A percentile compares a stretch with the other conserved stretches of the same genome.
Conservation (phyloP, 257 asterid species). For the Ehretia macrophylla region DNA sequence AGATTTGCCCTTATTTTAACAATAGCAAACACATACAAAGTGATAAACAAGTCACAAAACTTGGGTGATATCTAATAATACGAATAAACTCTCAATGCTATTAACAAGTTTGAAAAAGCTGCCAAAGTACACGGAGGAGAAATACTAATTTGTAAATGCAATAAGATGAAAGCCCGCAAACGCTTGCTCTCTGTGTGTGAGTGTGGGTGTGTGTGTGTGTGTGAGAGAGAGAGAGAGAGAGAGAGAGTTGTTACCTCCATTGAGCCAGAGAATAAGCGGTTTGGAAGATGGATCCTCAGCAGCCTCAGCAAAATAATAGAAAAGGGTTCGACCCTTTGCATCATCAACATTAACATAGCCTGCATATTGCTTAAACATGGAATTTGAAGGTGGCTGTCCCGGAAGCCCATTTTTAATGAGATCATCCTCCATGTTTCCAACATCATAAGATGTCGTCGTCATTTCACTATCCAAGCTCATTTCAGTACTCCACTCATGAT, state of each 20-base stretch:
- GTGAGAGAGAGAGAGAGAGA: too few relatives aligned
- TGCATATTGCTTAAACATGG: slow-evolving; percentile 32
- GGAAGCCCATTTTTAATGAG: slow-evolving; percentile 38
- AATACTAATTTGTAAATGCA: too few relatives aligned
- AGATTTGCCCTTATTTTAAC: too few relatives aligned
- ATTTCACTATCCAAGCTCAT: slow-evolving; percentile 5
- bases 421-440: slow-evolving; percentile 21
- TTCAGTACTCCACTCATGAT: neutral
- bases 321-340: slow-evolving; percentile 33
- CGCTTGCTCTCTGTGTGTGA: too few relatives aligned
- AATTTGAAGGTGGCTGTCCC: slow-evolving; percentile 27
- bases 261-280: slow-evolving; percentile 39
- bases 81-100: too few relatives aligned
- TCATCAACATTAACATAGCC: slow-evolving; percentile 31
- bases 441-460: neutral
- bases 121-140: too few relatives aligned
- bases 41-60: too few relatives aligned
- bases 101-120: too few relatives aligned
- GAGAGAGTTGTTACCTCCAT: slow-evolving; percentile 25
- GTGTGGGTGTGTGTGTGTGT: too few relatives aligned
- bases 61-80: too few relatives aligned
- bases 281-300: slow-evolving; percentile 20
- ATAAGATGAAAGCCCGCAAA: too few relatives aligned
- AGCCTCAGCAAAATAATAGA: slow-evolving; percentile 33
- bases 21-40: too few relatives aligned